Percentiles rank a stretch among this genome's conserved stretches.
phyloP scores from a whole-genome alignment of 2,329 filamentous ascomycete species.

The Ascochyta rabiei region DNA sequence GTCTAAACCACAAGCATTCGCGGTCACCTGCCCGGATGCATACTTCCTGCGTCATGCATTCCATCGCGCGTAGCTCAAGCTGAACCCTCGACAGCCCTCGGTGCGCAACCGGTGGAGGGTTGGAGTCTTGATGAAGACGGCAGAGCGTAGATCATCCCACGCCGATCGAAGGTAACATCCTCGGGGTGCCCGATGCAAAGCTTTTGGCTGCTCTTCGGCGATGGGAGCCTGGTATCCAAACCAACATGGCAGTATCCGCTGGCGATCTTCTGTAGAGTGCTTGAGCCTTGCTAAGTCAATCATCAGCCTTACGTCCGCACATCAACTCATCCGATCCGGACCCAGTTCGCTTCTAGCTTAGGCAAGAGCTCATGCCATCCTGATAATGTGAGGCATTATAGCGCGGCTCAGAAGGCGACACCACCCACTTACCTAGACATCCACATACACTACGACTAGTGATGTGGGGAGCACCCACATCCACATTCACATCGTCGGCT shows the following conservation, averaged over 20 bases:
- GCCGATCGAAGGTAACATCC: neutral
- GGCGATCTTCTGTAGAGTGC: constrained; percentile 3
- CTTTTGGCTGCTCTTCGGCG: neutral
- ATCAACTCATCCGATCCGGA: too few relatives aligned
- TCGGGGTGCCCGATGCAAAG: constrained; percentile 12
- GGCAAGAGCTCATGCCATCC: neutral
- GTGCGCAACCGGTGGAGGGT: constrained; percentile 6
- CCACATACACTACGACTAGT: constrained; percentile 7
- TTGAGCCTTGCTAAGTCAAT: neutral
- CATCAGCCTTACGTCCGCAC: neutral
- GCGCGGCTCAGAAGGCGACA: constrained; percentile 5
- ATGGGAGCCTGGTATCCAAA: neutral
- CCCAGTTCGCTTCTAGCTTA: neutral
- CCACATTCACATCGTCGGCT: constrained; percentile 10
- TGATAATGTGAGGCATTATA: constrained; percentile 2
- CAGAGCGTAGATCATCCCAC: constrained; percentile 1
- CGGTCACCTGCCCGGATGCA: constrained; percentile 7
- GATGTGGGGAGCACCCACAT: constrained; percentile 12
- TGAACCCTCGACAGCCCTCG: constrained; percentile 4
- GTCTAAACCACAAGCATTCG: neutral
- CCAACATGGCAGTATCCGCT: neutral
- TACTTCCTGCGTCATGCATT: constrained; percentile 10
- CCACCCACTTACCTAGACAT: neutral
- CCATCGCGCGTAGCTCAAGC: neutral
- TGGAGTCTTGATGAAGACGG: neutral